phyloP scores from a whole-genome alignment of 768 basidiomycete species.

The Coprinellus micaceus region DNA sequence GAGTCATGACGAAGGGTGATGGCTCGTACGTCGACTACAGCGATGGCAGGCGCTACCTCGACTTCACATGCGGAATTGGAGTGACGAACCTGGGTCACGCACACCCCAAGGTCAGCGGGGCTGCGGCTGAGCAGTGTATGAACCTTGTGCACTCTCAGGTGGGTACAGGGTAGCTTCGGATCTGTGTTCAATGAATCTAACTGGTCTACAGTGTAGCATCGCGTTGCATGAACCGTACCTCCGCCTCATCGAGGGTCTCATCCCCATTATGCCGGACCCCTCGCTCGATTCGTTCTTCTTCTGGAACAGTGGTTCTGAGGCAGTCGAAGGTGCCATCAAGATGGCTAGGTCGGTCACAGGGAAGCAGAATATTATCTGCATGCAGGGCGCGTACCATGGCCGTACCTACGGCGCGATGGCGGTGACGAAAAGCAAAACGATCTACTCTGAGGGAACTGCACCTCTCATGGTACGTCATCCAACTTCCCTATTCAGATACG shows the following conservation, averaged over 20 bases:
- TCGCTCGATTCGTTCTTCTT: slow-evolving; percentile 96
- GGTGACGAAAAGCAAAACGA: slow-evolving; percentile 89
- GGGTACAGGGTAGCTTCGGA: slow-evolving; percentile 9
- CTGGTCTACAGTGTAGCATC: slow-evolving; percentile 70
- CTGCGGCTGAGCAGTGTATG: slow-evolving; percentile 86
- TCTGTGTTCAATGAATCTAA: not conserved
- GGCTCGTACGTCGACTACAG: slow-evolving; percentile 73
- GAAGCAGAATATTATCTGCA: slow-evolving; percentile 81
- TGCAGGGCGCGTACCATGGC: slow-evolving; percentile 91
- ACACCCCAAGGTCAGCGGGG: slow-evolving; percentile 80
- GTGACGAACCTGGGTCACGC: slow-evolving; percentile 88
- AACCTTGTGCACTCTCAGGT: slow-evolving; percentile 79
- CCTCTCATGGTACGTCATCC: slow-evolving; percentile 72
- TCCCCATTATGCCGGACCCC: slow-evolving; percentile 86
- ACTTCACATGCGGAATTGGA: slow-evolving; percentile 87
- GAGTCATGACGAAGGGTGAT: slow-evolving; percentile 61
- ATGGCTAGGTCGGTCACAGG: slow-evolving; percentile 77
- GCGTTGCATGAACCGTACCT: slow-evolving; percentile 85
- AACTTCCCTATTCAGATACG: not conserved
- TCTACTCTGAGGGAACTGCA: slow-evolving; percentile 74
- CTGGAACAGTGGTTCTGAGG: slow-evolving; percentile 95
- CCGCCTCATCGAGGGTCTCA: slow-evolving; percentile 75
- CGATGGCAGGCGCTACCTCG: slow-evolving; percentile 71
- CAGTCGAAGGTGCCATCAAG: slow-evolving; percentile 86
- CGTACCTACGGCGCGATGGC: slow-evolving; percentile 93